phyloP scores from a whole-genome alignment of 164 flowering plant species.

The Chimonanthus salicifolius region DNA sequence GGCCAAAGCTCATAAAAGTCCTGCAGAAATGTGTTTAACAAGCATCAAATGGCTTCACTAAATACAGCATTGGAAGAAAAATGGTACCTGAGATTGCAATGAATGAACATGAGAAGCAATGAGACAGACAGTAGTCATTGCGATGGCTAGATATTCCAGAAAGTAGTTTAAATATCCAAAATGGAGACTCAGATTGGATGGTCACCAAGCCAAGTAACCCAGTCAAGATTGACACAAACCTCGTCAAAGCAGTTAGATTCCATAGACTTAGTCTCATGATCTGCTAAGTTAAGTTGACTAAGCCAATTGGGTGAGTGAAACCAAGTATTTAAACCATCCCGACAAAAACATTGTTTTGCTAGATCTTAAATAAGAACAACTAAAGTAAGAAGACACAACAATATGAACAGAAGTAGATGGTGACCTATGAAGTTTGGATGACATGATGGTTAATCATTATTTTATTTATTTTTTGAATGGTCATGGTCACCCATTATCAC shows the following conservation, averaged over 20 bases:
- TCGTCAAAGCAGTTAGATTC: too few species aligned
- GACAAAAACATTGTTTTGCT: too few species aligned
- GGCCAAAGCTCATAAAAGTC: conserved; percentile 57
- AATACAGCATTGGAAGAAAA: background rate
- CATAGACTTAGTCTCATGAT: too few species aligned
- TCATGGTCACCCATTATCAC: too few species aligned
- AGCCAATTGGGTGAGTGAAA: too few species aligned
- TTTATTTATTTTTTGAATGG: too few species aligned
- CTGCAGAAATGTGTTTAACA: conserved; percentile 17
- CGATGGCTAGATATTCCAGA: background rate
- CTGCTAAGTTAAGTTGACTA: too few species aligned
- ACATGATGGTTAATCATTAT: background rate
- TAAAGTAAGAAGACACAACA: background rate
- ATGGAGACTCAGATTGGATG: too few species aligned
- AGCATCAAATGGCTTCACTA: background rate
- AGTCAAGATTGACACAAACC: too few species aligned
- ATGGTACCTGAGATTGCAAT: background rate
- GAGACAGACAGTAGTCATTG: background rate
- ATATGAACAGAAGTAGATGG: background rate
- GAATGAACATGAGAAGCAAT: background rate
- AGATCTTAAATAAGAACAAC: background rate
- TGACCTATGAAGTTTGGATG: background rate
- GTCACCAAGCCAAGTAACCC: too few species aligned
- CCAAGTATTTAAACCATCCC: too few species aligned
- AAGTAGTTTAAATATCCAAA: too few species aligned